Conservation (phyloP, 345 rosid genomes). For the Linum trigynum region DNA sequence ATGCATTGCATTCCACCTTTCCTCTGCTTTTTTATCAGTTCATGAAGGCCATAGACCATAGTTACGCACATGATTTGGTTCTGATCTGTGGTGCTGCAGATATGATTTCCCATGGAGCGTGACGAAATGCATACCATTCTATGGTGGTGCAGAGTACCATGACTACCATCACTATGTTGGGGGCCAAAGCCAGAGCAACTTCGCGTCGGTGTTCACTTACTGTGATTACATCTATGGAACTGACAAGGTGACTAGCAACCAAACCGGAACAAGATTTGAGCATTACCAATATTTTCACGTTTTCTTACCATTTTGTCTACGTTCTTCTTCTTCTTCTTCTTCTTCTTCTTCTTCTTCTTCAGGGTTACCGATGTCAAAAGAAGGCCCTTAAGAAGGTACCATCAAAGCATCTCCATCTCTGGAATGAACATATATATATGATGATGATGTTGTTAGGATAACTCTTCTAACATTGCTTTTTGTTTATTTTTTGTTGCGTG, state of each 20-base stretch:
- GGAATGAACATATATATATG: too few species aligned
- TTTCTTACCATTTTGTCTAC: too few species aligned
- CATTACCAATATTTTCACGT: neutral
- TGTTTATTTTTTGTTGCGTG: neutral
- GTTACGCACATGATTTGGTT: too few species aligned
- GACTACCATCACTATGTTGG: slow-evolving; percentile 24
- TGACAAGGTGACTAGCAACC: slow-evolving; percentile 7
- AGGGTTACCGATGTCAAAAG: slow-evolving; percentile 12
- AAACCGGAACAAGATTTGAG: neutral
- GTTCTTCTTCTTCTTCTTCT: neutral
- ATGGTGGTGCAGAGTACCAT: slow-evolving; percentile 21
- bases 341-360: neutral
- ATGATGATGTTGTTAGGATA: neutral
- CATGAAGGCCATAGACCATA: too few species aligned
- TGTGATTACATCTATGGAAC: slow-evolving; percentile 23
- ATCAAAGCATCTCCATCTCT: neutral
- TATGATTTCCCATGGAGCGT: slow-evolving; percentile 19
- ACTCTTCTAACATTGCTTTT: neutral
- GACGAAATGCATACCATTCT: slow-evolving; percentile 17
- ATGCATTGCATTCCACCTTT: neutral
- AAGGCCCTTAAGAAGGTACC: slow-evolving; percentile 1
- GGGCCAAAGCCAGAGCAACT: slow-evolving; percentile 11
- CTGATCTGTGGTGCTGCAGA: slow-evolving; percentile 5
- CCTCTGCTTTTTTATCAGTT: neutral
- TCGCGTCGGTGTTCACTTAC: slow-evolving; percentile 20